These are phyloP conservation scores for Rhododendron ovatum DNA, from an alignment of 148 eudicot genomes.

Conservation along the genomic window DNA sequence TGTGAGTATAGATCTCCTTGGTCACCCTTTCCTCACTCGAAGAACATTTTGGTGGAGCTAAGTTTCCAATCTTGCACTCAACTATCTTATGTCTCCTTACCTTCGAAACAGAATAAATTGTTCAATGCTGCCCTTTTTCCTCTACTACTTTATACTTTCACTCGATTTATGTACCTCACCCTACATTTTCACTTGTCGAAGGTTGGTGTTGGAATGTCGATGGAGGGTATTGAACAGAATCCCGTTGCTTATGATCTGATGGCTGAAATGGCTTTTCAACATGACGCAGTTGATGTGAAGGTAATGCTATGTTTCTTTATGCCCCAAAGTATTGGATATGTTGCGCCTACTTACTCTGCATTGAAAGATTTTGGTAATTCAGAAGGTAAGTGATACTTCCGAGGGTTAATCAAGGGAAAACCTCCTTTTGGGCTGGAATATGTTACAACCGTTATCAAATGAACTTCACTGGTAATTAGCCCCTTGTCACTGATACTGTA, in stretches of 20 bases:
- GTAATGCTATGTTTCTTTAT: constrained; percentile 17
- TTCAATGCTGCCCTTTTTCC: neutral
- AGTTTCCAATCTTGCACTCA: neutral
- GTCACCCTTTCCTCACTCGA: neutral
- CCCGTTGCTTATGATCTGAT: constrained; percentile 54
- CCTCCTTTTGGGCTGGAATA: neutral
- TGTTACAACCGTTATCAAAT: neutral
- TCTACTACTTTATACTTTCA: neutral
- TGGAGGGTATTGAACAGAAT: constrained; percentile 60
- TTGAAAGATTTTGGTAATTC: neutral
- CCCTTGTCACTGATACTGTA: neutral
- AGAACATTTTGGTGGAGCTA: neutral
- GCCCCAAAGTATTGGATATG: neutral
- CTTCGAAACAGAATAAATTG: neutral
- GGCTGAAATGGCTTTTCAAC: constrained; percentile 55
- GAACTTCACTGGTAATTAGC: neutral
- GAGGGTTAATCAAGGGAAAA: neutral
- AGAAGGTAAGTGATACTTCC: neutral
- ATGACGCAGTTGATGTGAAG: constrained; percentile 32
- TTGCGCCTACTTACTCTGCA: neutral
- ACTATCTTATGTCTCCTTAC: neutral
- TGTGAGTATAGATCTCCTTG: neutral
- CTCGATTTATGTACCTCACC: constrained; percentile 8
- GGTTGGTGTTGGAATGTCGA: constrained; percentile 63
- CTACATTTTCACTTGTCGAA: neutral